phyloP scores from a whole-genome alignment of 2,329 filamentous ascomycete genomes.

The Cercospora janseana region DNA sequence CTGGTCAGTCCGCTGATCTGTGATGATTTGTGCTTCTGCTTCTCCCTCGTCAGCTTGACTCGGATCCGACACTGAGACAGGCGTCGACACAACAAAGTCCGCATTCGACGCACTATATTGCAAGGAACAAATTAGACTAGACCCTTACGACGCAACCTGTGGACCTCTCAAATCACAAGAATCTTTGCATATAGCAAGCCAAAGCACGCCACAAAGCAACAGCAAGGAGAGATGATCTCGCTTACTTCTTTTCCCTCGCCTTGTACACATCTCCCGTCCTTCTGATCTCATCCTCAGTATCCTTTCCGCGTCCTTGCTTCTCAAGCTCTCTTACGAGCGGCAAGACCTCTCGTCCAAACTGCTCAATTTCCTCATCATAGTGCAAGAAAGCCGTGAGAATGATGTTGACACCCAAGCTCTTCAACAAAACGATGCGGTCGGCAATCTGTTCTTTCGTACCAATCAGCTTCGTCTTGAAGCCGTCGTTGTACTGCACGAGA shows the following conservation, averaged over 20 bases:
- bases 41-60: too few relatives aligned
- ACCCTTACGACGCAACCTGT: too few relatives aligned
- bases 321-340: constrained; percentile 51
- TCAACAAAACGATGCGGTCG: constrained; percentile 50
- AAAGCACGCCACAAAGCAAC: neutral
- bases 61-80: too few relatives aligned
- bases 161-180: neutral
- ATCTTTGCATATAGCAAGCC: constrained; percentile 1
- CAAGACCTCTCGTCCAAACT: constrained; percentile 49
- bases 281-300: constrained; percentile 48
- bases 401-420: constrained; percentile 48
- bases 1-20: too few relatives aligned
- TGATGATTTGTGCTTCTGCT: too few relatives aligned
- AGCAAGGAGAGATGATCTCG: constrained; percentile 7
- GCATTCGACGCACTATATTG: constrained; percentile 13
- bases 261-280: constrained; percentile 51
- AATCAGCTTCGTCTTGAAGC: constrained; percentile 56
- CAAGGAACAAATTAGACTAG: constrained; percentile 17
- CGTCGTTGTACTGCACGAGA: constrained; percentile 56
- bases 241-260: constrained; percentile 31
- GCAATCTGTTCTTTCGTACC: constrained; percentile 54
- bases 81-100: too few relatives aligned
- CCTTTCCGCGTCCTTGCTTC: constrained; percentile 49
- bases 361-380: constrained; percentile 54
- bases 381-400: constrained; percentile 52